phyloP scores from a whole-genome alignment of 805 yeast genomes.

The Nematodospora valgi region DNA sequence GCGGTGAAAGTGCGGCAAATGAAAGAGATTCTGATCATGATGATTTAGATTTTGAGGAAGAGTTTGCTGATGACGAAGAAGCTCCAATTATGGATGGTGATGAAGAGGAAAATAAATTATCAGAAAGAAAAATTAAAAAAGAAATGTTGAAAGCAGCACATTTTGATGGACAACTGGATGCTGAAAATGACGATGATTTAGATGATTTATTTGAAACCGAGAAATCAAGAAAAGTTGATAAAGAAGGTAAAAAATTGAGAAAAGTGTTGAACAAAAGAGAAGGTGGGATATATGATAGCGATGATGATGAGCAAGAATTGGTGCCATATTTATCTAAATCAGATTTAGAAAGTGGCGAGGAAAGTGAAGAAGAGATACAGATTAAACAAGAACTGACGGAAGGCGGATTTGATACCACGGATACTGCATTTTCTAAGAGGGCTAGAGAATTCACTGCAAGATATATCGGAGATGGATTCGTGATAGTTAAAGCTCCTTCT shows the following conservation, averaged over 20 bases:
- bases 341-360: slow-evolving; percentile 63
- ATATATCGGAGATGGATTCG: slow-evolving; percentile 36
- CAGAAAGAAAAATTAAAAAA: slow-evolving; percentile 76
- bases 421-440: slow-evolving; percentile 2
- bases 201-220: slow-evolving; percentile 70
- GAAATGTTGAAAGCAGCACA: slow-evolving; percentile 84
- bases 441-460: slow-evolving; percentile 21
- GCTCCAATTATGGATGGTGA: slow-evolving; percentile 97
- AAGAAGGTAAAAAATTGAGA: slow-evolving; percentile 83
- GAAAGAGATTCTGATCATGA: slow-evolving; percentile 77
- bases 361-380: slow-evolving; percentile 36
- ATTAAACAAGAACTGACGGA: slow-evolving; percentile 8
- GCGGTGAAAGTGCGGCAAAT: slow-evolving; percentile 38
- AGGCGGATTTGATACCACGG: not conserved
- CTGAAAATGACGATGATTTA: slow-evolving; percentile 57
- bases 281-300: slow-evolving; percentile 84
- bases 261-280: slow-evolving; percentile 83
- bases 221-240: slow-evolving; percentile 68
- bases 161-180: slow-evolving; percentile 59
- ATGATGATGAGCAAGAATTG: slow-evolving; percentile 51
- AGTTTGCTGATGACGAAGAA: slow-evolving; percentile 97
- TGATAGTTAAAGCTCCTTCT: slow-evolving; percentile 63
- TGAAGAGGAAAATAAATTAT: slow-evolving; percentile 90
- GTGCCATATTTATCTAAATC: slow-evolving; percentile 70
- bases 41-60: slow-evolving; percentile 92